These are phyloP conservation scores for Colletotrichum limetticola DNA, from an alignment of 2,329 filamentous ascomycete genomes.

Conservation along the genomic window DNA sequence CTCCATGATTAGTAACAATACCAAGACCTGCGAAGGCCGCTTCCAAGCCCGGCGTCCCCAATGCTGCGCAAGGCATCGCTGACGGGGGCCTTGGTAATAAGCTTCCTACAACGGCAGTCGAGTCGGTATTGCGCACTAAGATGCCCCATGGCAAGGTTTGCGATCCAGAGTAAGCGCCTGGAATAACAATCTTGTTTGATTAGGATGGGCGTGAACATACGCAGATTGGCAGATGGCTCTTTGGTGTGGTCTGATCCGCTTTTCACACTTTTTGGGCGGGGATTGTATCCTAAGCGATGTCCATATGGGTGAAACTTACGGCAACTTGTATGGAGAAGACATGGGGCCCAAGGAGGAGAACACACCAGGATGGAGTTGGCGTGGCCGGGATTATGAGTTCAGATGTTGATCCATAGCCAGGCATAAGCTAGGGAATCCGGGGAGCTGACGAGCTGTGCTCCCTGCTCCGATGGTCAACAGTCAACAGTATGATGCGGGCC, in stretches of 20 bases:
- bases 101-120: conserved; percentile 28
- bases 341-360: background rate
- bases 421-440: conserved; percentile 20
- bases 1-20: conserved; percentile 20
- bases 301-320: conserved; percentile 17
- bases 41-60: background rate
- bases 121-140: background rate
- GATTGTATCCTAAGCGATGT: conserved; percentile 7
- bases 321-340: background rate
- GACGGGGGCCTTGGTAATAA: conserved; percentile 27
- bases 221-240: background rate
- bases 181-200: conserved; percentile 27
- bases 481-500: conserved; percentile 1
- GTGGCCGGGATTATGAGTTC: background rate
- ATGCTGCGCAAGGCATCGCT: background rate
- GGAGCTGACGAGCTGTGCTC: conserved; percentile 10
- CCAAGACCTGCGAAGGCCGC: background rate
- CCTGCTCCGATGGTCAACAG: no score
- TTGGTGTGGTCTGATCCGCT: conserved; percentile 5
- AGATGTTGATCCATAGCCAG: conserved; percentile 5
- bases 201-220: conserved; percentile 18
- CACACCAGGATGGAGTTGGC: background rate
- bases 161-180: conserved; percentile 23
- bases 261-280: conserved; percentile 15
- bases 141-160: conserved; percentile 5